These are phyloP conservation scores for Ballota nigra DNA, from an alignment of 257 asterid species.

Conservation along the genomic window DNA sequence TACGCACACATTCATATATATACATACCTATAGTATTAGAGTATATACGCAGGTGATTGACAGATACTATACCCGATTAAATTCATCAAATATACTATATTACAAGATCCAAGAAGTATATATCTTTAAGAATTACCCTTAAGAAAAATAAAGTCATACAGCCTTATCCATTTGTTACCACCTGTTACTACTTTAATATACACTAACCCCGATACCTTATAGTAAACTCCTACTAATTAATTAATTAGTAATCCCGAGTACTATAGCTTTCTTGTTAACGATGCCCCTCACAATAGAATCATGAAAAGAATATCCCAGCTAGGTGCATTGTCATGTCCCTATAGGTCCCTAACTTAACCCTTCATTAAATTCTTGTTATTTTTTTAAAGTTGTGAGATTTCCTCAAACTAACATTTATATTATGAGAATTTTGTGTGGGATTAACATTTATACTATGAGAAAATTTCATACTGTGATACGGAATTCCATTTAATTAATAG, in stretches of 20 bases:
- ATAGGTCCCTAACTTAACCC: not conserved
- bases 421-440: too few relatives aligned
- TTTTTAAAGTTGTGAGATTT: not conserved
- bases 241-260: not conserved
- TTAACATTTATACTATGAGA: too few relatives aligned
- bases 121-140: not conserved
- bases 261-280: not conserved
- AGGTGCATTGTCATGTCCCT: constrained; percentile 18
- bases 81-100: not conserved
- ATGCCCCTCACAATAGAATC: not conserved
- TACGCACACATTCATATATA: not conserved
- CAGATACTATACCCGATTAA: not conserved
- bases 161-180: constrained; percentile 31
- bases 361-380: not conserved
- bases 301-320: not conserved
- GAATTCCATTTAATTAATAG: too few relatives aligned
- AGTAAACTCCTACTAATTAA: constrained; percentile 6
- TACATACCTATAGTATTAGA: not conserved
- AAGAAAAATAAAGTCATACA: not conserved
- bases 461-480: too few relatives aligned
- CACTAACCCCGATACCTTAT: constrained; percentile 12
- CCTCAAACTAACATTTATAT: not conserved
- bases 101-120: not conserved
- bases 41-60: not conserved
- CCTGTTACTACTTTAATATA: not conserved